Conservation (phyloP, 441 rosid genomes). For the Populus hybrid region DNA sequence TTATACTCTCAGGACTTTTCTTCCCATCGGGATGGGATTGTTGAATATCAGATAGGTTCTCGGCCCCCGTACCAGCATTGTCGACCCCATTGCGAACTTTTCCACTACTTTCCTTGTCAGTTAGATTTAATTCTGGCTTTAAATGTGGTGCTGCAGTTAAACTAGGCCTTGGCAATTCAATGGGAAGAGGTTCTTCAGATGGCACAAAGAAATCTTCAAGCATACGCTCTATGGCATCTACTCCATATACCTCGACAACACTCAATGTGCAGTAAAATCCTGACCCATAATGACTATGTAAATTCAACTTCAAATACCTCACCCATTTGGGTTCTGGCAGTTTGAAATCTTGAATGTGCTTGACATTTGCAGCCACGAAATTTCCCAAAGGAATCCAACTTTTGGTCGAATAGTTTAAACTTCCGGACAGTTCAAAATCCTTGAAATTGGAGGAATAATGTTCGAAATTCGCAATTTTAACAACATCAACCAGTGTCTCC, state of each 20-base stretch:
- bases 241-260: conserved; percentile 75
- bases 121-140: conserved; percentile 28
- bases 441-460: conserved; percentile 82
- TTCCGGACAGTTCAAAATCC: conserved; percentile 71
- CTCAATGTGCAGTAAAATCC: conserved; percentile 89
- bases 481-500: conserved; percentile 80
- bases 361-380: conserved; percentile 63
- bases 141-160: conserved; percentile 21
- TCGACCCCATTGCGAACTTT: conserved; percentile 21
- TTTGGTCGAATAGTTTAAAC: conserved; percentile 70
- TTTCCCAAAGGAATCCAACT: conserved; percentile 56
- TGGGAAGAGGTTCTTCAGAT: conserved; percentile 37
- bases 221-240: conserved; percentile 87
- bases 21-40: conserved; percentile 26
- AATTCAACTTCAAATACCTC: conserved; percentile 69
- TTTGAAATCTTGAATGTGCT: conserved; percentile 67
- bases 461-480: conserved; percentile 78
- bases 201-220: conserved; percentile 78
- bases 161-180: conserved; percentile 34
- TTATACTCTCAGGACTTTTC: conserved; percentile 24
- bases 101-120: conserved; percentile 28
- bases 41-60: conserved; percentile 31
- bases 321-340: conserved; percentile 81
- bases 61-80: conserved; percentile 19
- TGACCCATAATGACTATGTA: conserved; percentile 76